phyloP scores from a whole-genome alignment of 345 rosid species.

The Brassica nigra region DNA sequence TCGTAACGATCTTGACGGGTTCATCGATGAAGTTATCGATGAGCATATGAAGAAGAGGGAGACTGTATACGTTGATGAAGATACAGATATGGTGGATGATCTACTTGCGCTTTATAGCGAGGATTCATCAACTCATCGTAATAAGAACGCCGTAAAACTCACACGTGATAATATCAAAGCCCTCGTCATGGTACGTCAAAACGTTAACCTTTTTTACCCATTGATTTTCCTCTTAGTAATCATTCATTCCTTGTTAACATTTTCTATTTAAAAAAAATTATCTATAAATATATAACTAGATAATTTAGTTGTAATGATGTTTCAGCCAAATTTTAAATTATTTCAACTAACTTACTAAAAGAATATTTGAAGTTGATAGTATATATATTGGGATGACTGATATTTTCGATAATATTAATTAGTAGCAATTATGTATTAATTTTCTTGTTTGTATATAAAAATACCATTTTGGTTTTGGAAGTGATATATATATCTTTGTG shows the following conservation, averaged over 20 bases:
- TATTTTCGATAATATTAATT: background rate
- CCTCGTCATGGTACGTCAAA: constrained; percentile 72
- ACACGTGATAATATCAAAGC: constrained; percentile 86
- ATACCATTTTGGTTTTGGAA: background rate
- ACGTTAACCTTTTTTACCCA: constrained; percentile 4
- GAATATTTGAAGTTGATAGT: background rate
- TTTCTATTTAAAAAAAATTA: too few species aligned
- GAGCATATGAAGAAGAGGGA: constrained; percentile 64
- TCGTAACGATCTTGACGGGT: constrained; percentile 63
- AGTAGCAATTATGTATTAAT: background rate
- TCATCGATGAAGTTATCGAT: constrained; percentile 76
- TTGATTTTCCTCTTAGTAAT: background rate
- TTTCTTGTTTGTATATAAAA: background rate
- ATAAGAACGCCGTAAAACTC: constrained; percentile 61
- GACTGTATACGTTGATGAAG: constrained; percentile 23
- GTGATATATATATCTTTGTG: background rate
- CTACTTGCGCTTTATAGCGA: constrained; percentile 65
- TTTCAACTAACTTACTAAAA: background rate
- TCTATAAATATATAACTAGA: background rate
- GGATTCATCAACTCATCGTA: constrained; percentile 47
- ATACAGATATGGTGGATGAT: constrained; percentile 85
- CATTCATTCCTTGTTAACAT: background rate
- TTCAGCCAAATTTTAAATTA: background rate
- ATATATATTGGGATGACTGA: background rate
- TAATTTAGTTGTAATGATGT: background rate